These are phyloP conservation scores for Fusarium nisikadoi DNA, from an alignment of 2,329 filamentous ascomycete genomes.

Conservation along the genomic window DNA sequence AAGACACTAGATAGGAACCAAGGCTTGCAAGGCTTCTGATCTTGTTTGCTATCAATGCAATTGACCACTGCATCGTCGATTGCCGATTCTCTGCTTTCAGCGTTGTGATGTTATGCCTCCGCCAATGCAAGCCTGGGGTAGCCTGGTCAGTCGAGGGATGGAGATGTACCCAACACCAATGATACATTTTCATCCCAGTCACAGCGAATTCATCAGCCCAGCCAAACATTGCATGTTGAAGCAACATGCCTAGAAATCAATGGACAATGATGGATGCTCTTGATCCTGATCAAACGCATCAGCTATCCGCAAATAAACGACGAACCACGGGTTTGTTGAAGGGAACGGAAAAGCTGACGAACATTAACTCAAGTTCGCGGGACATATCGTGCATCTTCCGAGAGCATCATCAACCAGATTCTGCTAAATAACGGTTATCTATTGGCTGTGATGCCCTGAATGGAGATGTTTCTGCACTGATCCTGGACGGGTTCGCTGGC, in stretches of 20 bases:
- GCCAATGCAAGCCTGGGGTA: constrained; percentile 28
- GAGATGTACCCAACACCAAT: background rate
- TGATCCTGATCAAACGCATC: constrained; percentile 17
- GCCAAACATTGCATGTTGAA: background rate
- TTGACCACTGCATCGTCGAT: constrained; percentile 23
- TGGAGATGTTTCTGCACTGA: constrained; percentile 26
- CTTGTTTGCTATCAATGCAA: constrained; percentile 10
- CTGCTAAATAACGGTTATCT: constrained; percentile 4
- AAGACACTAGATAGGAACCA: constrained; percentile 13
- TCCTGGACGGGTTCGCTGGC: constrained; percentile 47
- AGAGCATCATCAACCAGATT: constrained; percentile 35
- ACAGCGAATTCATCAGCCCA: background rate
- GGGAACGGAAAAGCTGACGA: constrained; percentile 26
- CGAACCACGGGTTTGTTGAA: constrained; percentile 23
- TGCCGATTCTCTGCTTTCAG: constrained; percentile 7
- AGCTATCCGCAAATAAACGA: constrained; percentile 10
- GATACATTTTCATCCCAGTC: background rate
- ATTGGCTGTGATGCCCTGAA: constrained; percentile 34
- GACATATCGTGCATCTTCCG: constrained; percentile 41
- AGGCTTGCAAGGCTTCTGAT: constrained; percentile 21
- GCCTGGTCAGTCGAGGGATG: background rate
- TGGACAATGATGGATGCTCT: background rate
- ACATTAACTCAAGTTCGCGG: constrained; percentile 38
- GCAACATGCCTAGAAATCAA: background rate
- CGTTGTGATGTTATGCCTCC: background rate